Conservation (phyloP, 2,329 filamentous ascomycete genomes). For the Hymenoscyphus linearis region DNA sequence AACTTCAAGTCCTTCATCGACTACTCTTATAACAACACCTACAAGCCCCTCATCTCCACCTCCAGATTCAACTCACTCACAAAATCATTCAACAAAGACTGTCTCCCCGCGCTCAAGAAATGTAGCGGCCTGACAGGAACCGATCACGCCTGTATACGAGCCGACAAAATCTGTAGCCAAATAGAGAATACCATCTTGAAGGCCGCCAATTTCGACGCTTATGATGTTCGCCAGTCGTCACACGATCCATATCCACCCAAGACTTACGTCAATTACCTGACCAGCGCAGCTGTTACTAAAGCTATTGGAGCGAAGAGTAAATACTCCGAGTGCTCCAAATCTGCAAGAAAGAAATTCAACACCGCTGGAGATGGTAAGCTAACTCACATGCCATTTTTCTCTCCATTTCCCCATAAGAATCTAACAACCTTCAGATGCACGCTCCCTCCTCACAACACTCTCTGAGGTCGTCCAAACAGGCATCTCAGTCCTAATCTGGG, state of each 20-base stretch:
- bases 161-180: conserved; percentile 43
- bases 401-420: background rate
- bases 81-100: conserved; percentile 33
- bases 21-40: conserved; percentile 32
- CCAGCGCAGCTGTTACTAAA: conserved; percentile 31
- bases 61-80: conserved; percentile 31
- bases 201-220: conserved; percentile 28
- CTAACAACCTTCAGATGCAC: conserved; percentile 23
- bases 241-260: conserved; percentile 31
- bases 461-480: conserved; percentile 40
- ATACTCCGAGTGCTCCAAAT: conserved; percentile 37
- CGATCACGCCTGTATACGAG: conserved; percentile 69
- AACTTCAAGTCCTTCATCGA: conserved; percentile 39
- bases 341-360: conserved; percentile 32
- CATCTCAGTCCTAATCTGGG: conserved; percentile 45
- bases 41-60: conserved; percentile 37
- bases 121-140: conserved; percentile 56
- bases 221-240: conserved; percentile 28
- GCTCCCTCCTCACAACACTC: conserved; percentile 39
- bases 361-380: conserved; percentile 34
- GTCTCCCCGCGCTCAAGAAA: conserved; percentile 35
- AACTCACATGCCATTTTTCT: too few species aligned
- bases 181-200: conserved; percentile 35
- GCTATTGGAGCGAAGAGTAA: conserved; percentile 39
- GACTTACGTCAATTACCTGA: conserved; percentile 38